phyloP scores from a whole-genome alignment of 352 stramenopile genomes.

The Phytophthora macrochlamydospora region DNA sequence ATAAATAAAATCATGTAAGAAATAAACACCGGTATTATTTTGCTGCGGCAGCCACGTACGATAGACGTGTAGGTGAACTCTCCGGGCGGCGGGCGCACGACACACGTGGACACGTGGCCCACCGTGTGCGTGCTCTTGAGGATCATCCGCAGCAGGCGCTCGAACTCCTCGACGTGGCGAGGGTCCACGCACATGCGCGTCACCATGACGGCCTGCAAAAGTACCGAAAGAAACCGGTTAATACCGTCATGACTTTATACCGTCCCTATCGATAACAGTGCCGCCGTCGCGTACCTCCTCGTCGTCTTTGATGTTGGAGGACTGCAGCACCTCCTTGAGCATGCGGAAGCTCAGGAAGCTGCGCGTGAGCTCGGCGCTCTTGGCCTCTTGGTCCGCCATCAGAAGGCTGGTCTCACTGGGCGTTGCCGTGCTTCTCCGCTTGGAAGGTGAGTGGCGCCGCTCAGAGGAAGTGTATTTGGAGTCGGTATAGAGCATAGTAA shows the following conservation, averaged over 20 bases:
- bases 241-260: neutral
- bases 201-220: slow-evolving; percentile 72
- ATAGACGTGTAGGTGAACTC: slow-evolving; percentile 87
- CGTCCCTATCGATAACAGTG: neutral
- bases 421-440: neutral
- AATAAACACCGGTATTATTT: neutral
- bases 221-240: slow-evolving; percentile 3
- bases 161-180: slow-evolving; percentile 78
- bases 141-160: slow-evolving; percentile 78
- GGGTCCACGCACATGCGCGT: slow-evolving; percentile 82
- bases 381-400: slow-evolving; percentile 37
- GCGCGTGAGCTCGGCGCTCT: slow-evolving; percentile 49
- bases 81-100: slow-evolving; percentile 73
- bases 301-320: slow-evolving; percentile 79
- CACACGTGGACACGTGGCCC: slow-evolving; percentile 81
- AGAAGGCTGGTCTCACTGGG: slow-evolving; percentile 1
- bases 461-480: neutral
- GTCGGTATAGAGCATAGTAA: no score
- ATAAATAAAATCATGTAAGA: slow-evolving; percentile 4
- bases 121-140: slow-evolving; percentile 81
- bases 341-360: slow-evolving; percentile 75
- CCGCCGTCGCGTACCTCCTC: slow-evolving; percentile 54
- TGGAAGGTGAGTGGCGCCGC: neutral
- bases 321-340: slow-evolving; percentile 77
- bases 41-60: slow-evolving; percentile 36